Evolutionary conservation across 768 basidiomycete genomes (phyloP).

Genomic region (Neoboletus subvelutipes): DNA sequence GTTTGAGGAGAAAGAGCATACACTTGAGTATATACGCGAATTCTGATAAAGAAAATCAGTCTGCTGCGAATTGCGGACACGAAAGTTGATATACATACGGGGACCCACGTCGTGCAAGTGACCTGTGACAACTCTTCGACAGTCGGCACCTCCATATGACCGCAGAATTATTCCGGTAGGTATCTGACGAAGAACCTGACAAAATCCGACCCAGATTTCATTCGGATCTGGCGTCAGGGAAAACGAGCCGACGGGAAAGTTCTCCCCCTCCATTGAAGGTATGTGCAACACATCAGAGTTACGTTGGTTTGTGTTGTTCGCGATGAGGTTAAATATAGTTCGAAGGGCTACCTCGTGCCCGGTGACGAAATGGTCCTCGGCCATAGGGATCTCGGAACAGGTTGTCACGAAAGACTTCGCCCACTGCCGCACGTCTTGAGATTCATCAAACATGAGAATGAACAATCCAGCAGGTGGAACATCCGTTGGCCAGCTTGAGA

Average conservation of each 20-base stretch:
- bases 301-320: slow-evolving; percentile 10
- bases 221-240: slow-evolving; percentile 39
- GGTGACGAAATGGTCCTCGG: slow-evolving; percentile 44
- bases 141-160: slow-evolving; percentile 37
- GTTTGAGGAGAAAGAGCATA: slow-evolving; percentile 59
- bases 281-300: neutral
- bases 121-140: slow-evolving; percentile 54
- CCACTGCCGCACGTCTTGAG: slow-evolving; percentile 55
- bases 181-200: slow-evolving; percentile 49
- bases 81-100: slow-evolving; percentile 46
- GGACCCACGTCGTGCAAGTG: slow-evolving; percentile 61
- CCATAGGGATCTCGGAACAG: slow-evolving; percentile 44
- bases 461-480: slow-evolving; percentile 62
- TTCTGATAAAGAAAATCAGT: slow-evolving; percentile 39
- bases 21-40: slow-evolving; percentile 58
- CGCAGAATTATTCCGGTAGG: slow-evolving; percentile 45
- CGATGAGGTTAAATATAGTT: slow-evolving; percentile 32
- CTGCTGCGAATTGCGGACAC: neutral
- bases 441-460: slow-evolving; percentile 53
- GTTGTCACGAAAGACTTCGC: slow-evolving; percentile 47
- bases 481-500: slow-evolving; percentile 53
- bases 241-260: slow-evolving; percentile 7
- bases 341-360: slow-evolving; percentile 49
- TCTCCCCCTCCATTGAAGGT: slow-evolving; percentile 6
- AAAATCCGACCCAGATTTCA: slow-evolving; percentile 54